These are phyloP conservation scores for Saccharomyces hybrid DNA, from an alignment of 1,139 yeast species.

Conservation along the genomic window DNA sequence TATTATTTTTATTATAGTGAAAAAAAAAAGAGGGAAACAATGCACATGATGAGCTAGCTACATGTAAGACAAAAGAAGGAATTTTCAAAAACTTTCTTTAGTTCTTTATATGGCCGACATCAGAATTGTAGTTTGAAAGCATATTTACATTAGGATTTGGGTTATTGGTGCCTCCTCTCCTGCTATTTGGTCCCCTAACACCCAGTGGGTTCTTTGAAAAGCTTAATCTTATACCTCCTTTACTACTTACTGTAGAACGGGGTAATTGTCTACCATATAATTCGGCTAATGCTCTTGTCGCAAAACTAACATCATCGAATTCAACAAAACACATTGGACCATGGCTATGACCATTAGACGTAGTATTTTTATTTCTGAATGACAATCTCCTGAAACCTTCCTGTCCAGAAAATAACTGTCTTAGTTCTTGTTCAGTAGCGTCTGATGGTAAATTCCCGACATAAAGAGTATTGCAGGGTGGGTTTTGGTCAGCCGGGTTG, in stretches of 20 bases:
- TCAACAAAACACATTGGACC: slow-evolving; percentile 99
- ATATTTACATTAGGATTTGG: slow-evolving; percentile 1
- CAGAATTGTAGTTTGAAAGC: slow-evolving; percentile 2
- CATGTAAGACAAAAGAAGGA: background rate
- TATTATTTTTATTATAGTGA: background rate
- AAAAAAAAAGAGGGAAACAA: background rate
- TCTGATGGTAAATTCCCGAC: slow-evolving; percentile 97
- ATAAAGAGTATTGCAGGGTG: slow-evolving; percentile 93
- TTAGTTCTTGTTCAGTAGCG: slow-evolving; percentile 87
- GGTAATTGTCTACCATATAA: slow-evolving; percentile 81
- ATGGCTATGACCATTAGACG: slow-evolving; percentile 39
- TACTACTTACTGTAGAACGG: slow-evolving; percentile 55
- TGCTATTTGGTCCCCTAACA: slow-evolving; percentile 56
- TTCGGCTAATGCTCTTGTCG: slow-evolving; percentile 89
- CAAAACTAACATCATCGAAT: slow-evolving; percentile 90
- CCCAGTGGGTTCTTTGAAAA: slow-evolving; percentile 95
- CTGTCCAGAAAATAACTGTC: slow-evolving; percentile 80
- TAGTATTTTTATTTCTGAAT: slow-evolving; percentile 62
- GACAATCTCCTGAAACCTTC: slow-evolving; percentile 88
- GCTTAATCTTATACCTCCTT: slow-evolving; percentile 90
- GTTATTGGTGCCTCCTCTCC: slow-evolving; percentile 21
- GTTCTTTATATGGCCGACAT: slow-evolving; percentile 4
- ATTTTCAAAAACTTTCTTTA: background rate
- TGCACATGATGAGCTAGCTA: background rate
- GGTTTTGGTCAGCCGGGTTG: slow-evolving; percentile 97